phyloP scores from a whole-genome alignment of 805 yeast species.

The Candida anglica region DNA sequence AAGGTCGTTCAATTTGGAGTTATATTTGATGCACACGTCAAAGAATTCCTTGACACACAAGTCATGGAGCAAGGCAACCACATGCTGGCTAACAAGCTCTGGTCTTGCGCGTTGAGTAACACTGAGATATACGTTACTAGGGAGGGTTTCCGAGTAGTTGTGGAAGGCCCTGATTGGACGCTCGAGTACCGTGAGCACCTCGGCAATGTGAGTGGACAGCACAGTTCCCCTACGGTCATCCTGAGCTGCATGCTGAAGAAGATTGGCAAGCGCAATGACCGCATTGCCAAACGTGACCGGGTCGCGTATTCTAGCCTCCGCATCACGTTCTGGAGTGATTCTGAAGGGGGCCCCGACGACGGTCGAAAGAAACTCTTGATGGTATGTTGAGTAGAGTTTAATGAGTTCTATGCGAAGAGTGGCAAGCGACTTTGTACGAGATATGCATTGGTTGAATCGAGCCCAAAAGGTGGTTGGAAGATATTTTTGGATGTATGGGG shows the following conservation, averaged over 20 bases:
- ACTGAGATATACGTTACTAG: slow-evolving; percentile 45
- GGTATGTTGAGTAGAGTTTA: slow-evolving; percentile 9
- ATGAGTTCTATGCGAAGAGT: not conserved
- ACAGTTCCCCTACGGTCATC: slow-evolving; percentile 60
- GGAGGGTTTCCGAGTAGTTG: slow-evolving; percentile 35
- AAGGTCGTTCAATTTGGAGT: slow-evolving; percentile 60
- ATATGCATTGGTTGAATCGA: too few species aligned
- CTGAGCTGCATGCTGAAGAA: slow-evolving; percentile 55
- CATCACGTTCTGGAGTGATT: slow-evolving; percentile 44
- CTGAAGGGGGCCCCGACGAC: slow-evolving; percentile 34
- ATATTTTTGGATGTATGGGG: not conserved
- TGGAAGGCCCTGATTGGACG: slow-evolving; percentile 46
- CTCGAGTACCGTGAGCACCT: slow-evolving; percentile 56
- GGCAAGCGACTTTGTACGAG: too few species aligned
- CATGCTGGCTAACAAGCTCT: slow-evolving; percentile 22
- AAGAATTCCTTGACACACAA: slow-evolving; percentile 61
- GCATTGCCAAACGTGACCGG: slow-evolving; percentile 60
- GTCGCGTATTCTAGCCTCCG: slow-evolving; percentile 57
- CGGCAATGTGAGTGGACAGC: slow-evolving; percentile 49
- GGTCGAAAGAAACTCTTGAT: slow-evolving; percentile 24
- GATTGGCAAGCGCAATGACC: slow-evolving; percentile 54
- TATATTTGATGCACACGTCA: slow-evolving; percentile 61
- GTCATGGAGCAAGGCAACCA: slow-evolving; percentile 57
- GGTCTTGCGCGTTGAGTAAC: slow-evolving; percentile 15
- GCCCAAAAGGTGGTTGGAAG: not conserved